Evolutionary conservation across 139 green algal species (phyloP), one percentile per base, ranked within the genome.

Genomic region (Chlamydomonas eustigma): DNA sequence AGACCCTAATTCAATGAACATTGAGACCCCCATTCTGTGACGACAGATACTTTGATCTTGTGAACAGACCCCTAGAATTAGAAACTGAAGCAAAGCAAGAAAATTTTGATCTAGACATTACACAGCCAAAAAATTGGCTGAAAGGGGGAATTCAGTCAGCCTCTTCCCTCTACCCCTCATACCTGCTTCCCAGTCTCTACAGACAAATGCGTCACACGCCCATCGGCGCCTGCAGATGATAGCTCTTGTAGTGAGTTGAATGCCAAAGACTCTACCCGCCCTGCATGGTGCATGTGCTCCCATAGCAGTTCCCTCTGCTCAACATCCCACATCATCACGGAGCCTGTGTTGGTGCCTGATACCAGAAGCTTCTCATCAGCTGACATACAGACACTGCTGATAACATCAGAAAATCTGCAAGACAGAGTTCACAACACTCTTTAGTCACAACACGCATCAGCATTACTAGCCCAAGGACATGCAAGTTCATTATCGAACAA

Each of bases 271-370:
- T 86, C 81, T 35, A 86, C 81, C 30, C 80, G 79, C 0, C 81
- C 81, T 24, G 77, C 79, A 75, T 86, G 81, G 77, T 83, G 77
- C 32, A 75, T 77, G 75, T 83, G 80, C 71, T 86, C 81, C 81
- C 81, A 86, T 38, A 86, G 58, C 50, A 74, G 78, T 64, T 83
- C 77, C 1, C 81, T 69, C 50, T 38, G 31, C 63, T 80, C 74
- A 4, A 80, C 71, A 39, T 86, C 81, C 81, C 81, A 86, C 74
- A 86, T 66, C 81, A 86, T 86, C 31, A 86, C 77, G 34, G 77
- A 71, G 2, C 77, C 77, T 5, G 12, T 75, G 68, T 75, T 75
- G 37, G 36, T 51, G 3, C 68, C 68, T 12, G 76, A 50, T 4
- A 39, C 50, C 36, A 81, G 51, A 18, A 81, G 76, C 68, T 68